phyloP scores from a whole-genome alignment of 1,284 basidiomycete genomes.

The Cryptococcus depauperatus region DNA sequence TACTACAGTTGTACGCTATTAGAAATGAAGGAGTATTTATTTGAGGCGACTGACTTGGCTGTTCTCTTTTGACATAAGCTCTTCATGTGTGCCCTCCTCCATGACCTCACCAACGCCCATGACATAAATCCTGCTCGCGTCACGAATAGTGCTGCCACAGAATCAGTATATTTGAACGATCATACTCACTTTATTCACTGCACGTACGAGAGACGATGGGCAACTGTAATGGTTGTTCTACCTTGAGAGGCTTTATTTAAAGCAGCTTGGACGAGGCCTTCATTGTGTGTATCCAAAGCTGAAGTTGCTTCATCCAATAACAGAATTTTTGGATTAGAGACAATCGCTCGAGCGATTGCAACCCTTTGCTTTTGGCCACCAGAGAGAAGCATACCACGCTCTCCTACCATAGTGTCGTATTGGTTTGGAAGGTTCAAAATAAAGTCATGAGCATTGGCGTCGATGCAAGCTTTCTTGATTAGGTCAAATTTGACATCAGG shows the following conservation, averaged over 20 bases:
- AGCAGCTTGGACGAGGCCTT: constrained; percentile 90
- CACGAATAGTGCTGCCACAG: constrained; percentile 25
- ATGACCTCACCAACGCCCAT: constrained; percentile 76
- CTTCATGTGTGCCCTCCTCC: constrained; percentile 74
- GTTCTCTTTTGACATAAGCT: constrained; percentile 58
- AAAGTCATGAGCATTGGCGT: constrained; percentile 87
- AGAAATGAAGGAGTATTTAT: not conserved
- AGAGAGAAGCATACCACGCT: constrained; percentile 81
- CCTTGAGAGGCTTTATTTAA: constrained; percentile 78
- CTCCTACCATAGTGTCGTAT: constrained; percentile 87
- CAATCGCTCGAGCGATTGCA: constrained; percentile 86
- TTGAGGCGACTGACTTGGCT: constrained; percentile 47
- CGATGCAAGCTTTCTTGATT: constrained; percentile 78
- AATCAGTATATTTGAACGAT: too few relatives aligned
- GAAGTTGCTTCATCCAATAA: constrained; percentile 59
- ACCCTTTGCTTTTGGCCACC: constrained; percentile 91
- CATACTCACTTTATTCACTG: not conserved
- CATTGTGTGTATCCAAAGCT: constrained; percentile 80
- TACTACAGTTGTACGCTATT: constrained; percentile 18
- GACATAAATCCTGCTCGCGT: constrained; percentile 68
- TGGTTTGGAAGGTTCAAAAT: constrained; percentile 73
- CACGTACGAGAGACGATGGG: constrained; percentile 45
- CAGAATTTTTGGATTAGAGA: constrained; percentile 64
- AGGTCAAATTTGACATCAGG: constrained; percentile 70
- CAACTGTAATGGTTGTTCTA: constrained; percentile 49